phyloP scores from a whole-genome alignment of 2,329 filamentous ascomycete species.

The Trichoderma guizhouense region DNA sequence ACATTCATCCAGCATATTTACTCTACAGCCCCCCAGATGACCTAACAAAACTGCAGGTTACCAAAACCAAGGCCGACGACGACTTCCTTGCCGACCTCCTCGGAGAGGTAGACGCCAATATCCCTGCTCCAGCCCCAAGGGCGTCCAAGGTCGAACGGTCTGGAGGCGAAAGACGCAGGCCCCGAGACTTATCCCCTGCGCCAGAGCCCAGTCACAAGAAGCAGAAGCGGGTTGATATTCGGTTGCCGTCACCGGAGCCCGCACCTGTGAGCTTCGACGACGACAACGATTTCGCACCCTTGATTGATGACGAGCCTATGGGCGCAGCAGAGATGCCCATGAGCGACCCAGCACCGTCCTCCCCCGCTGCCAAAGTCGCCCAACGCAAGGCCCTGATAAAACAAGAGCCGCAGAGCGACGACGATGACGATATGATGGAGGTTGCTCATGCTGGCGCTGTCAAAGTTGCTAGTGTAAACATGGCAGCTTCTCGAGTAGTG shows the following conservation, averaged over 20 bases:
- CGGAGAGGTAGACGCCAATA: constrained; percentile 81
- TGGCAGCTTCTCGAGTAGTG: constrained; percentile 69
- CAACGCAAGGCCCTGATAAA: constrained; percentile 63
- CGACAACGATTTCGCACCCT: constrained; percentile 54
- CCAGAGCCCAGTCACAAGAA: constrained; percentile 55
- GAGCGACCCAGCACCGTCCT: constrained; percentile 83
- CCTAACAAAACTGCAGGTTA: constrained; percentile 47
- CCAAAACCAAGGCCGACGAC: constrained; percentile 81
- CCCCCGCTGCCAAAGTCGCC: constrained; percentile 75
- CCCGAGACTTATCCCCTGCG: constrained; percentile 75
- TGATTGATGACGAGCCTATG: constrained; percentile 59
- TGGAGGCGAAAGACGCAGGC: constrained; percentile 68
- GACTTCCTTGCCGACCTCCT: constrained; percentile 83
- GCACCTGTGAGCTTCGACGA: constrained; percentile 44
- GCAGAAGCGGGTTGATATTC: constrained; percentile 51
- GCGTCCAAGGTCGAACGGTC: constrained; percentile 64
- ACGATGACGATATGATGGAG: constrained; percentile 83
- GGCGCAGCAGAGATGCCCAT: constrained; percentile 58
- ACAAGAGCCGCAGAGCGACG: constrained; percentile 56
- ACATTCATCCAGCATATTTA: neutral
- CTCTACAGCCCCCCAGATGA: neutral
- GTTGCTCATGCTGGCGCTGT: constrained; percentile 72
- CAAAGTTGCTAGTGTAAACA: constrained; percentile 72
- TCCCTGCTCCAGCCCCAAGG: constrained; percentile 50
- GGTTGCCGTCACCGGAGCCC: constrained; percentile 42